Evolutionary conservation across 1,139 yeast species (phyloP).

Genomic region (Geotrichum fermentans): DNA sequence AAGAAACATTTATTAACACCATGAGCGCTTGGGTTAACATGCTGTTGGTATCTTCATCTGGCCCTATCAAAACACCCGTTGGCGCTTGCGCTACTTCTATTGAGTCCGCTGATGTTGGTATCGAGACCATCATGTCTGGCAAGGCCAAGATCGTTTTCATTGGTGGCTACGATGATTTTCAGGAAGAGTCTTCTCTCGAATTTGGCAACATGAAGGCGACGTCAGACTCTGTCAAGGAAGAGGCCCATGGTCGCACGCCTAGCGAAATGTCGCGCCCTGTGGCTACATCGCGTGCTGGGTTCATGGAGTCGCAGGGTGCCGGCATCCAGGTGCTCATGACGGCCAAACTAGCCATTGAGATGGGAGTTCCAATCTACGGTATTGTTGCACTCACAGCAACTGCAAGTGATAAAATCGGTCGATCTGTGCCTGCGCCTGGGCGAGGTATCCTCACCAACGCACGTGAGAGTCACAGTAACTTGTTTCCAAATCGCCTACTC

Average conservation of each 20-base stretch:
- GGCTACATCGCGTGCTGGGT: conserved; percentile 90
- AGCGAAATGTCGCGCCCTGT: conserved; percentile 98
- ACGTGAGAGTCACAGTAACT: conserved; percentile 81
- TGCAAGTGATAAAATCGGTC: conserved; percentile 96
- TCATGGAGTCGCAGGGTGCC: conserved; percentile 99
- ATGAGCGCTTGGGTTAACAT: conserved; percentile 99
- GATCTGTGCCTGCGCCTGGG: conserved; percentile 99
- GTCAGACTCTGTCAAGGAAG: conserved; percentile 77
- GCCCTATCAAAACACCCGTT: conserved; percentile 98
- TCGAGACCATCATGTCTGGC: conserved; percentile 85
- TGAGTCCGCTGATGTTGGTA: conserved; percentile 94
- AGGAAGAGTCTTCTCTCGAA: conserved; percentile 96
- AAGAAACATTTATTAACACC: conserved; percentile 96
- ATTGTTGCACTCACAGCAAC: conserved; percentile 90
- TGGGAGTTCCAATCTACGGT: conserved; percentile 99
- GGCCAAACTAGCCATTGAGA: conserved; percentile 84
- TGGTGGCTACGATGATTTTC: conserved; percentile 99
- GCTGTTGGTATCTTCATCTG: conserved; percentile 92
- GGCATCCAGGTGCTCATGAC: conserved; percentile 96
- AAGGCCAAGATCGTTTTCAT: conserved; percentile 94
- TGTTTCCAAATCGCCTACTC: conserved; percentile 74
- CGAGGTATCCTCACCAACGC: conserved; percentile 98
- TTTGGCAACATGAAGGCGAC: conserved; percentile 99
- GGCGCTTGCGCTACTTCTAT: conserved; percentile 99
- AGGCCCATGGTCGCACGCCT: conserved; percentile 94